Base-by-base conservation (phyloP, 2,329 filamentous ascomycete genomes). In the Aspergillus sp. region DNA sequence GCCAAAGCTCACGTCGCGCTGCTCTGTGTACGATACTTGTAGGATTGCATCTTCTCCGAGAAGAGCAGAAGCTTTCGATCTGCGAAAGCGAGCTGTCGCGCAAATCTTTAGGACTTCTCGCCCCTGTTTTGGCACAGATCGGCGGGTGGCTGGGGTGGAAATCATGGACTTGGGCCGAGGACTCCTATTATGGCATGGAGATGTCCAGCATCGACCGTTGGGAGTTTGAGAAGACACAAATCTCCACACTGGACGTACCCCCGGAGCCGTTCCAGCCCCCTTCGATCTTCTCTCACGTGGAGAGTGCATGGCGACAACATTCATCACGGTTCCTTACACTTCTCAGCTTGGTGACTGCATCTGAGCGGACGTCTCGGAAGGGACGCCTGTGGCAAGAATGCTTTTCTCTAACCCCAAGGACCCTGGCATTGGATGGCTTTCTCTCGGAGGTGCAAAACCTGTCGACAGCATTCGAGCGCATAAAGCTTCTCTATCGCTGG, bases 1-100 rank as follows among this genome's bases (percentile, higher is more conserved):
- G 83, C 42, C 77, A 78, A 54, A 84, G 85, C 58, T 81, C 82
- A 53, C 84, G 87, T 49, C 81, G 84, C 57, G 87, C 87, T 56
- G 82, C 90, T 36, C 79, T 89, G 71, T 85, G 90, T 69, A 82
- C 90, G 54, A 84, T 94, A 42, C 80, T 96, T 64, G 80, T 88
- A 45, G 89, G 86, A 0, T 80, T 99, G 12, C 95, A 99, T 76
- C 81, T 98, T 3, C 80, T 96, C n/a, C 84, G 90, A 0, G 94
- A 99, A 73, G 95, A 99, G 72, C 84, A 90, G 63, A 98, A 96
- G 71, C 83, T 99, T 1, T 86, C 91, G 61, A 84, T 88, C 3
- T 77, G 80, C 56, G 80, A 81, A 49, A 76, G 77, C n/a, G 81
- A 84, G 62, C 72, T 76, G n/a, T 75, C 80, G 11, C 75, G 71